Base-by-base conservation (phyloP, 2,329 filamentous ascomycete species). In the Xylariales sp. region DNA sequence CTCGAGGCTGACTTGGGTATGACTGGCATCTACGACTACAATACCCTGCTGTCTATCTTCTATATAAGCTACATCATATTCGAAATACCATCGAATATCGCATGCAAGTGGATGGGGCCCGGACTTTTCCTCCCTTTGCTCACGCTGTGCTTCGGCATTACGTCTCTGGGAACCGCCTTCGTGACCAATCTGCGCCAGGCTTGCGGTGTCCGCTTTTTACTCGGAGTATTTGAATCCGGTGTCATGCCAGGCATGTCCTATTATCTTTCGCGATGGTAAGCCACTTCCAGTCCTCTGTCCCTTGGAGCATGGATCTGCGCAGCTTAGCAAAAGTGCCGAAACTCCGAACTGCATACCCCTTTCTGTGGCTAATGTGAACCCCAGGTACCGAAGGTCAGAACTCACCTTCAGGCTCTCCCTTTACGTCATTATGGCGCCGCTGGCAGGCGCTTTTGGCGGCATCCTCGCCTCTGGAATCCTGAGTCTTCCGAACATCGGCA, bases 221-320 rank as follows among this genome's bases (percentile, higher is more conserved):
- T 86, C 0, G 80, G 80, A 8, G 60, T 84, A 9, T 86, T 87
- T 44, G 85, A 89, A 60, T 80, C 84, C 1, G 84, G 84, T 6
- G 80, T 88, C 75, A 60, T 88, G 40, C 84, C 84, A 0, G 84
- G 84, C 0, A 85, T 86, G 29, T 82, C 82, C 0, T 88, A 87
- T 60, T 88, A 87, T 51, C 63, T 87, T 15, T 82, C 76, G 1
- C 68, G 83, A 38, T 88, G 83, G 83, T 38, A 18, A 38, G 21
- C 15, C 4, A n/a, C n/a, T n/a, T n/a, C n/a, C n/a, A n/a, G n/a
- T n/a, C n/a, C n/a, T n/a, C n/a, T n/a, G n/a, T n/a, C n/a, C n/a
- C n/a, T n/a, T n/a, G n/a, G n/a, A n/a, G n/a, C n/a, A n/a, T n/a
- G n/a, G n/a, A n/a, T n/a, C n/a, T n/a, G n/a, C n/a, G 9, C 14